Conservation (phyloP, 2,329 filamentous ascomycete species). For the Alternaria sp. region DNA sequence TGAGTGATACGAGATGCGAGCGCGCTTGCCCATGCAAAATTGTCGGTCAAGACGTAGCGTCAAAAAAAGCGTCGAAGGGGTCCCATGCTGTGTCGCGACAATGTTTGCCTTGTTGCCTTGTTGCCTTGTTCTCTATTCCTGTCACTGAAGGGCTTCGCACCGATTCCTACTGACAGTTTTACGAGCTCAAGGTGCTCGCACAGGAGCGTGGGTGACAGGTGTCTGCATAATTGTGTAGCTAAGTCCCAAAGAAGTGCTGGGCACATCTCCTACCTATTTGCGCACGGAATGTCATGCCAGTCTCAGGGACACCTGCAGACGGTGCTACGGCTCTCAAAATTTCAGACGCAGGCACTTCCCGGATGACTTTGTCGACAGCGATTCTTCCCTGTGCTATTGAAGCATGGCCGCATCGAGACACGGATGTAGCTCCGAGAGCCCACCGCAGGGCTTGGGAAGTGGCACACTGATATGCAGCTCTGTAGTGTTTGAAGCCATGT, state of each 20-base stretch:
- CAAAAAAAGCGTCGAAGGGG: background rate
- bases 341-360: background rate
- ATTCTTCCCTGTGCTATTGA: background rate
- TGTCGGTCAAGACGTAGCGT: background rate
- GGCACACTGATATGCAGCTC: background rate
- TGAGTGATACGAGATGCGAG: background rate
- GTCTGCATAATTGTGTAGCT: background rate
- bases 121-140: background rate
- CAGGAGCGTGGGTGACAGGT: slow-evolving; percentile 3
- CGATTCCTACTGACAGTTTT: background rate
- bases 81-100: background rate
- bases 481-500: background rate
- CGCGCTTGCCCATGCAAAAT: slow-evolving; percentile 1
- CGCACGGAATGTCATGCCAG: background rate
- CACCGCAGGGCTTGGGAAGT: background rate
- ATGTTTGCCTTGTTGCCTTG: background rate
- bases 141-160: background rate
- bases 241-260: background rate
- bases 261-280: background rate
- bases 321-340: background rate
- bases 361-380: background rate
- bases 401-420: background rate
- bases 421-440: background rate
- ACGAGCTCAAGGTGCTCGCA: background rate
- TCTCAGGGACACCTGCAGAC: slow-evolving; percentile 1